phyloP scores from a whole-genome alignment of 805 yeast species.

The Candida xiaguanensis region DNA sequence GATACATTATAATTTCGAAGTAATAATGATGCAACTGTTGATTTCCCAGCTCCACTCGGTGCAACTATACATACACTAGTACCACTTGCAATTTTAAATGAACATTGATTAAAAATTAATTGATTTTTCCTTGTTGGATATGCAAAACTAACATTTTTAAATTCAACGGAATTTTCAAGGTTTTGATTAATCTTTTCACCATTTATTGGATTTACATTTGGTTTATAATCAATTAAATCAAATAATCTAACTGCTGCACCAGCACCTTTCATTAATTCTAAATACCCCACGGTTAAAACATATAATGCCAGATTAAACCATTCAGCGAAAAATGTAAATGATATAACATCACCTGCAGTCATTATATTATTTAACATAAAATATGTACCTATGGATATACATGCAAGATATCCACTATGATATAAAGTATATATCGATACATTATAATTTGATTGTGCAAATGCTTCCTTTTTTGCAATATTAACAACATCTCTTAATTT shows the following conservation, averaged over 20 bases:
- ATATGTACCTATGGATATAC: constrained; percentile 41
- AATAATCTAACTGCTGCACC: constrained; percentile 45
- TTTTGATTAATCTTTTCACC: constrained; percentile 22
- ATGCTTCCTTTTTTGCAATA: constrained; percentile 43
- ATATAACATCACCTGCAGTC: constrained; percentile 47
- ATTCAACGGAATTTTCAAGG: constrained; percentile 31
- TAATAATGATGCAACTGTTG: constrained; percentile 52
- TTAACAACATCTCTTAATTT: constrained; percentile 36
- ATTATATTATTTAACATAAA: constrained; percentile 39
- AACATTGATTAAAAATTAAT: constrained; percentile 33
- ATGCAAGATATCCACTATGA: constrained; percentile 41
- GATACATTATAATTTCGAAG: constrained; percentile 51
- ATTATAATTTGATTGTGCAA: constrained; percentile 42
- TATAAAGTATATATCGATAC: constrained; percentile 41
- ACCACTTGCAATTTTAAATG: constrained; percentile 29
- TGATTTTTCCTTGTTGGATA: constrained; percentile 38
- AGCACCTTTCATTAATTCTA: constrained; percentile 46
- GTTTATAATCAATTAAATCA: constrained; percentile 36
- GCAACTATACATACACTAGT: constrained; percentile 48
- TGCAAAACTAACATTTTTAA: constrained; percentile 36
- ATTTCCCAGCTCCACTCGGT: constrained; percentile 60
- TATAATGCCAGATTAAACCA: constrained; percentile 42
- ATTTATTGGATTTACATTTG: constrained; percentile 32
- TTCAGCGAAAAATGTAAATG: constrained; percentile 44
- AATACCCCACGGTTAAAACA: constrained; percentile 42